Conservation (phyloP, 192 early-diverging fungal species). For the Cetraspora pellucida region DNA sequence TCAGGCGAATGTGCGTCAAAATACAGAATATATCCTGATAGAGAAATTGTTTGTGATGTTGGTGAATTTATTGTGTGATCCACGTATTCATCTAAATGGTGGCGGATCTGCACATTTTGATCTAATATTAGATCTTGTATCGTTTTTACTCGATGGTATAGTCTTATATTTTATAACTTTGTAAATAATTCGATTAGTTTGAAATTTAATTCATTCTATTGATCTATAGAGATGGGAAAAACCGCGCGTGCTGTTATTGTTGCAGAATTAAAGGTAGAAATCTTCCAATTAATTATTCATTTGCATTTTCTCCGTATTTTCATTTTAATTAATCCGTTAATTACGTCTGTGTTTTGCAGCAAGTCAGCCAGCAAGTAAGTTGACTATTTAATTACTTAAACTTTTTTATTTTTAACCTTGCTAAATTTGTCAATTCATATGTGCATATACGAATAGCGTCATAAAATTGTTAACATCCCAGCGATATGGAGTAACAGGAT, state of each 20-base stretch:
- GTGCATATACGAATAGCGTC: background rate
- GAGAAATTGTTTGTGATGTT: constrained; percentile 13
- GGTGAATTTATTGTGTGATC: background rate
- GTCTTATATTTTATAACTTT: background rate
- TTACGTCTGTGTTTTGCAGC: background rate
- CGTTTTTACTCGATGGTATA: constrained; percentile 25
- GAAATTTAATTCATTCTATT: background rate
- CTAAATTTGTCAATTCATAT: background rate
- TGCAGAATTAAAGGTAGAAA: constrained; percentile 5
- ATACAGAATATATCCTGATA: background rate
- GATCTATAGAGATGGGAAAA: constrained; percentile 24
- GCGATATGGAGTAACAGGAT: constrained; percentile 12
- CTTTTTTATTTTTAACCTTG: background rate
- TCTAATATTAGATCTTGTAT: constrained; percentile 26
- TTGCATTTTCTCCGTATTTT: too few species aligned
- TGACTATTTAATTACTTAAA: background rate
- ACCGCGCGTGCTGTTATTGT: background rate
- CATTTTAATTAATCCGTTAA: too few species aligned
- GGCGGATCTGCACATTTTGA: constrained; percentile 17
- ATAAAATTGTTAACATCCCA: background rate
- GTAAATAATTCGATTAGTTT: background rate
- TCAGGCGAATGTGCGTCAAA: background rate
- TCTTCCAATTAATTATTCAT: background rate
- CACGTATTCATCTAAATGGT: constrained; percentile 16
- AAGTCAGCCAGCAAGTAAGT: background rate